Conservation (phyloP, 2,329 filamentous ascomycete species). For the Xylaria sp. region DNA sequence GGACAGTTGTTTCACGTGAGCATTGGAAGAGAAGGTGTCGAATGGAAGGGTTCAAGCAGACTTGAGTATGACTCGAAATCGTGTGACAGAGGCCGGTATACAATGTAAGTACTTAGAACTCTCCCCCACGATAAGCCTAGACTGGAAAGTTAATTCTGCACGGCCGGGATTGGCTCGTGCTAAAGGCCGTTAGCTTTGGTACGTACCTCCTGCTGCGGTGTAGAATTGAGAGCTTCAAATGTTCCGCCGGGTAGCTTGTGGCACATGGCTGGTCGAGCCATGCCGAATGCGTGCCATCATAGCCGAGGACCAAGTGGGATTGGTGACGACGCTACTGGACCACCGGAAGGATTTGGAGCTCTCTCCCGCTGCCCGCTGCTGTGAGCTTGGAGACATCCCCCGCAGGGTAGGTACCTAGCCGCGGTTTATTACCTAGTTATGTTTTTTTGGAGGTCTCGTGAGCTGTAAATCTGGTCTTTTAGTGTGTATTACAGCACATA, state of each 20-base stretch:
- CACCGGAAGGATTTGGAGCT: slow-evolving; percentile 32
- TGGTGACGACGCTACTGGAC: slow-evolving; percentile 33
- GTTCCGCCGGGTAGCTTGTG: slow-evolving; percentile 17
- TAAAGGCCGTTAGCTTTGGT: neutral
- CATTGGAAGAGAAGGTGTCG: neutral
- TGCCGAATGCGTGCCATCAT: slow-evolving; percentile 40
- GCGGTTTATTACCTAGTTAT: slow-evolving; percentile 9
- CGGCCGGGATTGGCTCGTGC: slow-evolving; percentile 43
- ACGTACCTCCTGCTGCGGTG: neutral
- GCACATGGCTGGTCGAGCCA: slow-evolving; percentile 6
- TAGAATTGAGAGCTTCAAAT: slow-evolving; percentile 6
- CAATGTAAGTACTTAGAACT: neutral
- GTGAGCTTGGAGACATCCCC: neutral
- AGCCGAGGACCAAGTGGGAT: slow-evolving; percentile 37
- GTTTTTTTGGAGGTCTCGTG: neutral
- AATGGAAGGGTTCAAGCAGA: neutral
- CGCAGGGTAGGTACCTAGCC: slow-evolving; percentile 1
- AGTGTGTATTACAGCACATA: neutral
- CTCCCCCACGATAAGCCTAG: slow-evolving; percentile 3
- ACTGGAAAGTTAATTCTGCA: slow-evolving; percentile 31
- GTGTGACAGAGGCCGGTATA: slow-evolving; percentile 32
- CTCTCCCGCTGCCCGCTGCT: neutral
- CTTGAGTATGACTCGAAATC: slow-evolving; percentile 37
- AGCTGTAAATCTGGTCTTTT: neutral
- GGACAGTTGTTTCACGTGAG: slow-evolving; percentile 20